Conservation (phyloP, 805 yeast genomes). For the Lipomyces chichibuensis region DNA sequence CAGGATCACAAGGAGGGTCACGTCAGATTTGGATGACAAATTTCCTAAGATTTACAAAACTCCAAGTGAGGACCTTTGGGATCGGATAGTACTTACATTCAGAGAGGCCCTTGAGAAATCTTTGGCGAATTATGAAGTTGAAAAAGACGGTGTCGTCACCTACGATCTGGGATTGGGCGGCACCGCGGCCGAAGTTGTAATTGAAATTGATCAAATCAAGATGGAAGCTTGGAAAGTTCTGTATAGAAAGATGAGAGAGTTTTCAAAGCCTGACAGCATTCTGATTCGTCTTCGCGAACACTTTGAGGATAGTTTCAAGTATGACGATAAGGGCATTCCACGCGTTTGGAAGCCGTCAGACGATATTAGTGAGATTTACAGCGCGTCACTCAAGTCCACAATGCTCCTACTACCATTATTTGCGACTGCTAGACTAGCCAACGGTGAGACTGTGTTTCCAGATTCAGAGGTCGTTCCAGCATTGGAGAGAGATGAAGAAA, state of each 20-base stretch:
- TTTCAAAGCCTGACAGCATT: conserved; percentile 66
- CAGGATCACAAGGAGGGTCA: conserved; percentile 14
- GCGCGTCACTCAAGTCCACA: conserved; percentile 62
- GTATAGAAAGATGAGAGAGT: conserved; percentile 60
- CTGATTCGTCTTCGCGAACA: conserved; percentile 68
- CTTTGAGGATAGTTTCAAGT: conserved; percentile 82
- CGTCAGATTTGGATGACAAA: conserved; percentile 31
- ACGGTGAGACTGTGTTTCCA: conserved; percentile 49
- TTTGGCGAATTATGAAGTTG: conserved; percentile 15
- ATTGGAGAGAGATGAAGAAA: conserved; percentile 35
- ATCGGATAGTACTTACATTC: conserved; percentile 50
- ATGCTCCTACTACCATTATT: conserved; percentile 61
- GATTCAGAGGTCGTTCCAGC: conserved; percentile 17
- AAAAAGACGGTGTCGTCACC: conserved; percentile 33
- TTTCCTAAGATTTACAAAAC: conserved; percentile 24
- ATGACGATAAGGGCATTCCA: conserved; percentile 81
- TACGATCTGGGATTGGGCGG: conserved; percentile 71
- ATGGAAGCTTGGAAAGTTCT: conserved; percentile 68
- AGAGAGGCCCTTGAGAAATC: conserved; percentile 42
- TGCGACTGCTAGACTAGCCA: conserved; percentile 53
- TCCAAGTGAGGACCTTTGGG: conserved; percentile 58
- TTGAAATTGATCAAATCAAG: conserved; percentile 51
- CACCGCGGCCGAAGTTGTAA: conserved; percentile 47
- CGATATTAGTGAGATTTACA: conserved; percentile 71
- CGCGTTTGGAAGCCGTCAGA: conserved; percentile 72